These are phyloP conservation scores for Talaromyces funiculosus DNA, from an alignment of 2,329 filamentous ascomycete genomes.

Conservation along the genomic window DNA sequence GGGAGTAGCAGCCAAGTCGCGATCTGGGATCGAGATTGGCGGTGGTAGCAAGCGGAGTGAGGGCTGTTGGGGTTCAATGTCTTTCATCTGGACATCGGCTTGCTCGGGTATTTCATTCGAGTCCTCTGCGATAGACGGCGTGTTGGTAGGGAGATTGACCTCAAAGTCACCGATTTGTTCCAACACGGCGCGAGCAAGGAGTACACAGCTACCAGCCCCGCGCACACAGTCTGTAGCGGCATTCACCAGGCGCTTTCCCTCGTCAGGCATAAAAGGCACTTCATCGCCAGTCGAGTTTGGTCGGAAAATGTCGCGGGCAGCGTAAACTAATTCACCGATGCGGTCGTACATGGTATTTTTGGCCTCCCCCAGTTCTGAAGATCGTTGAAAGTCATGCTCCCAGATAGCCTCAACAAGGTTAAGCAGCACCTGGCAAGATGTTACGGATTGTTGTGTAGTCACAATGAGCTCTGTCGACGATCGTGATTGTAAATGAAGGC, in stretches of 20 bases:
- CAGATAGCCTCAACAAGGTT: slow-evolving; percentile 76
- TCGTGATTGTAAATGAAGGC: slow-evolving; percentile 86
- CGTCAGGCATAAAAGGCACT: slow-evolving; percentile 72
- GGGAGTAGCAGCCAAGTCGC: slow-evolving; percentile 30
- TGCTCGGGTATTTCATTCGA: slow-evolving; percentile 21
- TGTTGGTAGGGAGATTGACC: slow-evolving; percentile 54
- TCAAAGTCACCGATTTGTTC: slow-evolving; percentile 90
- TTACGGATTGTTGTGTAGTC: slow-evolving; percentile 76
- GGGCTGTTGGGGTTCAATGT: slow-evolving; percentile 22
- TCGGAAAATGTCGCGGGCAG: slow-evolving; percentile 72
- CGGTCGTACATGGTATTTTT: slow-evolving; percentile 72
- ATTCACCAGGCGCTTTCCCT: slow-evolving; percentile 67
- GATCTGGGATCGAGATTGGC: slow-evolving; percentile 40
- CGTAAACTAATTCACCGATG: slow-evolving; percentile 72
- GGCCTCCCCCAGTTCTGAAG: slow-evolving; percentile 60
- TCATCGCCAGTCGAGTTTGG: slow-evolving; percentile 64
- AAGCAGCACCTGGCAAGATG: slow-evolving; percentile 73
- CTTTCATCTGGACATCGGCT: slow-evolving; percentile 16
- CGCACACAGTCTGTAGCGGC: slow-evolving; percentile 85
- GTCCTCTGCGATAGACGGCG: slow-evolving; percentile 12
- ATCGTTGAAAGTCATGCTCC: slow-evolving; percentile 65
- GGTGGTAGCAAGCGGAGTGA: slow-evolving; percentile 41
- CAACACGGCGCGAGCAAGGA: slow-evolving; percentile 76
- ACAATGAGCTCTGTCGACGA: slow-evolving; percentile 76
- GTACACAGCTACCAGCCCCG: slow-evolving; percentile 84